Percentiles rank a stretch among this genome's conserved stretches.
Evolutionary conservation across 495 filamentous ascomycete species (phyloP).

Genomic region (Entonaema liquescens): DNA sequence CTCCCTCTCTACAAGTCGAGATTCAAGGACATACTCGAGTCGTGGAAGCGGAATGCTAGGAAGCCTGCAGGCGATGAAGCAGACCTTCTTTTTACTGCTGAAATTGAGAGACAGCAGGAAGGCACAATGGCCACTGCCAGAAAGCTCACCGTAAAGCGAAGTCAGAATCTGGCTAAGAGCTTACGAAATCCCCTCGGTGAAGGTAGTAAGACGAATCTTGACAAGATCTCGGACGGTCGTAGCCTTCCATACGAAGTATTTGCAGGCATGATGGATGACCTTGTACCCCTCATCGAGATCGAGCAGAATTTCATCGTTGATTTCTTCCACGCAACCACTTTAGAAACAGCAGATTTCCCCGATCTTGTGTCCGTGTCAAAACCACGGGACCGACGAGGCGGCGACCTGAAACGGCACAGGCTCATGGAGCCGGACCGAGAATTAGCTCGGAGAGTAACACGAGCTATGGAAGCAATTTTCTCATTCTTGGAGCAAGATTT

Average conservation of each 20-base stretch:
- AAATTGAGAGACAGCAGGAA: conserved; percentile 83
- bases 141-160: conserved; percentile 91
- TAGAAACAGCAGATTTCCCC: conserved; percentile 78
- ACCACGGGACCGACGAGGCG: conserved; percentile 72
- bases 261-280: conserved; percentile 77
- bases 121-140: conserved; percentile 78
- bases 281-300: conserved; percentile 78
- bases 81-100: conserved; percentile 86
- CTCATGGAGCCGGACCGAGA: conserved; percentile 85
- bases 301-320: conserved; percentile 96
- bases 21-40: conserved; percentile 77
- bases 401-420: conserved; percentile 73
- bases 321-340: conserved; percentile 88
- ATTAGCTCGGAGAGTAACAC: conserved; percentile 78
- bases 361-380: conserved; percentile 73
- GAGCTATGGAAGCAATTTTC: conserved; percentile 88
- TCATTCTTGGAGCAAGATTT: conserved; percentile 81
- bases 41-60: conserved; percentile 83
- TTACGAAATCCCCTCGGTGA: conserved; percentile 75
- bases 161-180: conserved; percentile 79
- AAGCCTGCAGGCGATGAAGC: conserved; percentile 85
- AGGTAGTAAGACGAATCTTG: conserved; percentile 61
- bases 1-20: conserved; percentile 81
- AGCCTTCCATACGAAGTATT: conserved; percentile 85
- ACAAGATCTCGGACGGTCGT: conserved; percentile 72